Base-by-base conservation (phyloP, 1,139 yeast genomes). In the Geotrichum histeridarum region DNA sequence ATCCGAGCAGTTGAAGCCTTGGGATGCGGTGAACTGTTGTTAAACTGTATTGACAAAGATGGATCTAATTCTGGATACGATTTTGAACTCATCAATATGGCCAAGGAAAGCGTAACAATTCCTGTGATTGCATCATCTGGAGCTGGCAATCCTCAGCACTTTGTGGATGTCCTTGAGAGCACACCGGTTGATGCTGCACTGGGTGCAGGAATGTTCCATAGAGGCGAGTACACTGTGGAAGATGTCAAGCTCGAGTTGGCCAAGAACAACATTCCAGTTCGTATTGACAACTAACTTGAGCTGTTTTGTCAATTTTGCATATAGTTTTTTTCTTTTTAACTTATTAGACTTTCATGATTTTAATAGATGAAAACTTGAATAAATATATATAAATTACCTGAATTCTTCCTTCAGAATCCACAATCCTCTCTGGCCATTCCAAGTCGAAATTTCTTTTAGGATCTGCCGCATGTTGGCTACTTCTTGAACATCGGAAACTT, bases 101-200 rank as follows among this genome's bases (percentile, higher is more conserved):
- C 89, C 56, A 93, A 93, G 66, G 64, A 75, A 1, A 83, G 85
- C 0, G 95, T 89, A 8, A 74, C 77, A 1, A 86, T 93, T 51
- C 99, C 99, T 0, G 97, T 93, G 1, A 93, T 93, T 70, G 98
- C 99, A 0, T 89, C 97, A 18, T 85, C 95, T 57, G 99, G 99
- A 50, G 99, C 99, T 6, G 99, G 99, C 47, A 81, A 75, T 41
- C 99, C 99, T 1, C 79, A 76, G 55, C 98, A 93, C 72, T 93
- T 93, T 69, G 81, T 80, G 60, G 89, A 91, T 61, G 99, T 89
- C 0, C 93, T 93, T 67, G 77, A 76, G 51, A 77, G 83, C 46
- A 89, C 97, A 32, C 78, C 81, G 2, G 85, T 93, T 1, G 99
- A 93, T 72, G 99, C 99, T 48, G 98, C 99, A 11, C 77, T 93